phyloP scores from a whole-genome alignment of 2,329 filamentous ascomycete genomes.

The Ascomycota sp. region DNA sequence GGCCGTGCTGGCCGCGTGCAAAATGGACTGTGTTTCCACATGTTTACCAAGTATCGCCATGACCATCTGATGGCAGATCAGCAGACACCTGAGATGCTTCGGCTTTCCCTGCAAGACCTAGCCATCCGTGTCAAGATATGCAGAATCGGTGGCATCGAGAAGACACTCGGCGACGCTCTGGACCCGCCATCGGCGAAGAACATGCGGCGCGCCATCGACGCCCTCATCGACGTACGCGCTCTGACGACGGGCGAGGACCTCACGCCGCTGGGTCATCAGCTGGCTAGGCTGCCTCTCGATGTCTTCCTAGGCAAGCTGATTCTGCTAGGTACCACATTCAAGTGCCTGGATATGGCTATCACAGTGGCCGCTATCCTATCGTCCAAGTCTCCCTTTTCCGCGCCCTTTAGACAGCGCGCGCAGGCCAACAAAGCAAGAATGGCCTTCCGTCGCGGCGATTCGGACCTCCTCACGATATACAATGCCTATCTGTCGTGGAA shows the following conservation, averaged over 20 bases:
- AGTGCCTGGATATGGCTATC: slow-evolving; percentile 76
- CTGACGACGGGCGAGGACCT: slow-evolving; percentile 65
- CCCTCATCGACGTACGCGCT: slow-evolving; percentile 80
- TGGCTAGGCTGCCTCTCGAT: slow-evolving; percentile 77
- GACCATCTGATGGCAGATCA: slow-evolving; percentile 74
- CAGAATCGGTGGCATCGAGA: slow-evolving; percentile 81
- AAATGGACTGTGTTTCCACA: slow-evolving; percentile 82
- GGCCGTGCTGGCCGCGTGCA: slow-evolving; percentile 91
- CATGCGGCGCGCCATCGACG: slow-evolving; percentile 79
- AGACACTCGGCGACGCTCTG: slow-evolving; percentile 69
- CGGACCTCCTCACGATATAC: slow-evolving; percentile 80
- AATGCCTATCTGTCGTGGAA: slow-evolving; percentile 89
- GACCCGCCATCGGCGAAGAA: slow-evolving; percentile 85
- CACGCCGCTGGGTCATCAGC: slow-evolving; percentile 66
- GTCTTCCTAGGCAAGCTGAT: slow-evolving; percentile 91
- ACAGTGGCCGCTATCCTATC: slow-evolving; percentile 86
- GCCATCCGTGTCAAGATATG: slow-evolving; percentile 95
- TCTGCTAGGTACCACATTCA: slow-evolving; percentile 67
- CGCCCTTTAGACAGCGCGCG: slow-evolving; percentile 62
- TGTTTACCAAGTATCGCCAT: slow-evolving; percentile 81
- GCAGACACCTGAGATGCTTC: slow-evolving; percentile 90
- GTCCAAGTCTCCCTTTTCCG: slow-evolving; percentile 83
- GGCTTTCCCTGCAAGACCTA: slow-evolving; percentile 80
- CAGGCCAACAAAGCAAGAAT: slow-evolving; percentile 65
- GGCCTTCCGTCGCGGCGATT: slow-evolving; percentile 68